phyloP scores from a whole-genome alignment of 805 yeast species.

The Clavispora carvajalis region DNA sequence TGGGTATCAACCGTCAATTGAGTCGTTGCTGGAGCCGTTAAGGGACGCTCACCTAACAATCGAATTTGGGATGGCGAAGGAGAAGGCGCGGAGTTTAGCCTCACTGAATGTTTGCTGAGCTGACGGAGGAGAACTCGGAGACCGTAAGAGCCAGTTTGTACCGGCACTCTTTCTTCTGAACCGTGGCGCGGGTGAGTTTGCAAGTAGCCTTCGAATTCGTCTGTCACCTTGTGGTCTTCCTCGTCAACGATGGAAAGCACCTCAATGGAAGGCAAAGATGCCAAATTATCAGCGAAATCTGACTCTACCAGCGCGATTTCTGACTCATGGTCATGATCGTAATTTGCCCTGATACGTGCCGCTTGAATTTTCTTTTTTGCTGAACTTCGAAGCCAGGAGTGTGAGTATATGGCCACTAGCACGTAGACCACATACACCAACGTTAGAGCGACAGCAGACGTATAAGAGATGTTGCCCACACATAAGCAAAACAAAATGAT shows the following conservation, averaged over 20 bases:
- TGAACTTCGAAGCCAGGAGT: slow-evolving; percentile 9
- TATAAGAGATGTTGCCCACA: slow-evolving; percentile 49
- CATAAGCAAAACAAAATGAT: slow-evolving; percentile 47
- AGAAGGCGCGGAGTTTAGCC: not conserved
- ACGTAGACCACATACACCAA: slow-evolving; percentile 57
- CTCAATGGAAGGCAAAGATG: slow-evolving; percentile 1
- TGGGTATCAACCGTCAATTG: not conserved
- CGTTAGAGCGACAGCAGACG: slow-evolving; percentile 57
- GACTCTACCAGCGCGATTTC: not conserved
- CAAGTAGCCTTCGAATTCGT: slow-evolving; percentile 11
- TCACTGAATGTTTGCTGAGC: slow-evolving; percentile 23
- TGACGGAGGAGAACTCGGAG: slow-evolving; percentile 28
- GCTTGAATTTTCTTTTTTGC: slow-evolving; percentile 5
- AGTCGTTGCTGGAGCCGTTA: slow-evolving; percentile 3
- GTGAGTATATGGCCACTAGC: slow-evolving; percentile 31
- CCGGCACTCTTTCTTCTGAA: slow-evolving; percentile 10
- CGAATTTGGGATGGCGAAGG: not conserved
- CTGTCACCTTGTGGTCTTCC: slow-evolving; percentile 1
- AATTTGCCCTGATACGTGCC: slow-evolving; percentile 11
- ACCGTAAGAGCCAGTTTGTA: slow-evolving; percentile 27
- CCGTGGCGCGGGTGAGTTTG: slow-evolving; percentile 8
- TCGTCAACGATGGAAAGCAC: not conserved
- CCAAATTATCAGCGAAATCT: not conserved
- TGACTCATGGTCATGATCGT: slow-evolving; percentile 8
- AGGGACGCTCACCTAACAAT: slow-evolving; percentile 7